Conservation (phyloP, 192 early-diverging fungal species). For the Gigaspora rosea region DNA sequence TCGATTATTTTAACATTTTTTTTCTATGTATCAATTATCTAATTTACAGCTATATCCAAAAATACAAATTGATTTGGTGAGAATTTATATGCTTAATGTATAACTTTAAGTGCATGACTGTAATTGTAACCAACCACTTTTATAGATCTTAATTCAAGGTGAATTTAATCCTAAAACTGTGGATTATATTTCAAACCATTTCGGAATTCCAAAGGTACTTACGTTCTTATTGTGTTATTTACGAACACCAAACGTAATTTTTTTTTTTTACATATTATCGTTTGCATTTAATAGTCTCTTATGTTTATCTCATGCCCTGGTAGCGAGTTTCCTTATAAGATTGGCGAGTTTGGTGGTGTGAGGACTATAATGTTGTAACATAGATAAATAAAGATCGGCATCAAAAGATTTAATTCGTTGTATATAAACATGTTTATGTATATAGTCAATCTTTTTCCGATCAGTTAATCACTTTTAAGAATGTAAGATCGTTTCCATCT, state of each 20-base stretch:
- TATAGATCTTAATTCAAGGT: conserved; percentile 44
- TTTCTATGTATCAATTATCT: background rate
- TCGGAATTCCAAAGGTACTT: conserved; percentile 36
- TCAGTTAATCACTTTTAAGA: no score
- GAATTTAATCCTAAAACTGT: conserved; percentile 45
- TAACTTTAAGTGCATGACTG: background rate
- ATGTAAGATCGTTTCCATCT: no score
- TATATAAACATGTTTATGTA: no score
- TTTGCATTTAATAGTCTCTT: conserved; percentile 23
- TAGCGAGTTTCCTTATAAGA: conserved; percentile 34
- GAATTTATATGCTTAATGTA: background rate
- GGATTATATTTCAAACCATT: conserved; percentile 43
- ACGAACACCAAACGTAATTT: background rate
- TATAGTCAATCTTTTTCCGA: no score
- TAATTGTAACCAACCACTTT: background rate
- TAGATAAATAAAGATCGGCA: no score
- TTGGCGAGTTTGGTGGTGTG: conserved; percentile 49
- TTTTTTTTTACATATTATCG: background rate
- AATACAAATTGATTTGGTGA: conserved; percentile 49
- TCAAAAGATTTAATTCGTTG: no score
- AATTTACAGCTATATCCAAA: conserved; percentile 45
- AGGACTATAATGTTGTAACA: conserved; percentile 48
- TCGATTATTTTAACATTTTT: background rate
- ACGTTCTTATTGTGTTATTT: background rate
- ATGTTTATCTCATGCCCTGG: conserved; percentile 52